Evolutionary conservation across 257 asterid species (phyloP).

Genomic region (Thymus quinquecostatus): DNA sequence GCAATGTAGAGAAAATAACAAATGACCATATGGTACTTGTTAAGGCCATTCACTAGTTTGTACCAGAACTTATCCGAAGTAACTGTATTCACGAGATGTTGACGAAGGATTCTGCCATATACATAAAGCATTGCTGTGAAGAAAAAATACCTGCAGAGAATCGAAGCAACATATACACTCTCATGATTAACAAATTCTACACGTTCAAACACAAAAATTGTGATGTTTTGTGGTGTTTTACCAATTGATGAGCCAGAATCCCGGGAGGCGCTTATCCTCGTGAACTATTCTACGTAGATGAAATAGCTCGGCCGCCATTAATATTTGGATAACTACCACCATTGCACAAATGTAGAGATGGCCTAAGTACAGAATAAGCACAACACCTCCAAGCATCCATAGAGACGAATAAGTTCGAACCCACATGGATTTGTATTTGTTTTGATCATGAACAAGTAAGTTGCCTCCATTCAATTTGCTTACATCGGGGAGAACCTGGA

Average conservation of each 20-base stretch:
- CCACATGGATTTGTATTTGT: conserved; percentile 68
- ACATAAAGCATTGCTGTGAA: conserved; percentile 75
- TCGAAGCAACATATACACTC: not conserved
- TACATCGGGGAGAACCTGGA: conserved; percentile 48
- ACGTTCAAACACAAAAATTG: conserved; percentile 33
- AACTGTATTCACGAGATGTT: conserved; percentile 56
- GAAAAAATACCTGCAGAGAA: conserved; percentile 62
- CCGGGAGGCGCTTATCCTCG: conserved; percentile 67
- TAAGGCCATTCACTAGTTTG: conserved; percentile 51
- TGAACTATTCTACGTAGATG: conserved; percentile 59
- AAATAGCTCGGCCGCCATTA: conserved; percentile 68
- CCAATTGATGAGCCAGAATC: conserved; percentile 75
- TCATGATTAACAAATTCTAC: not conserved
- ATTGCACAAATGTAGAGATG: conserved; percentile 71
- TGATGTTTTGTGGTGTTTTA: conserved; percentile 26
- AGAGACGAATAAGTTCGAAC: conserved; percentile 62
- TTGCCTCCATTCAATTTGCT: conserved; percentile 45
- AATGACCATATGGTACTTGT: conserved; percentile 70
- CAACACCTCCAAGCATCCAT: conserved; percentile 63
- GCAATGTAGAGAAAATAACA: conserved; percentile 68
- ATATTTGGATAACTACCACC: conserved; percentile 64
- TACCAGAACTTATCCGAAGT: conserved; percentile 55
- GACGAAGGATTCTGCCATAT: conserved; percentile 63
- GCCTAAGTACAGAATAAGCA: conserved; percentile 58
- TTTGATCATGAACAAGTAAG: conserved; percentile 52